phyloP scores from a whole-genome alignment of 2,329 filamentous ascomycete species.

The Trichoderma harzianum region DNA sequence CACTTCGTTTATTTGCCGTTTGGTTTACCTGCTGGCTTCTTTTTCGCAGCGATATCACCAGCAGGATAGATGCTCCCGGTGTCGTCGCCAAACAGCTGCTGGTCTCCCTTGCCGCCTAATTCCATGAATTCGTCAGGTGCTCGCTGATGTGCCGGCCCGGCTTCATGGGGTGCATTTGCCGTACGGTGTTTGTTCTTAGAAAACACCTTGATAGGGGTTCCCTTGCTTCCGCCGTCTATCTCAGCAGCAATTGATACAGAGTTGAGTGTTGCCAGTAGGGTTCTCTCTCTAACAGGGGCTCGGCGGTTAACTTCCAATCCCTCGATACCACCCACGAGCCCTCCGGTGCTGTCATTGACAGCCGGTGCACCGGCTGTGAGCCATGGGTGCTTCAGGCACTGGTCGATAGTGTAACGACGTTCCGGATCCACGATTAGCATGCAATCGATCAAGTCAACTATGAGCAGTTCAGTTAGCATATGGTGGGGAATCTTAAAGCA shows the following conservation, averaged over 20 bases:
- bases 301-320: constrained; percentile 80
- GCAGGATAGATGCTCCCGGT: constrained; percentile 47
- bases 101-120: constrained; percentile 83
- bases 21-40: constrained; percentile 30
- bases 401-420: constrained; percentile 80
- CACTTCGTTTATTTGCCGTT: constrained; percentile 21
- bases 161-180: constrained; percentile 51
- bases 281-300: constrained; percentile 77
- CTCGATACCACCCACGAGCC: constrained; percentile 81
- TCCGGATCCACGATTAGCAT: constrained; percentile 91
- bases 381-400: constrained; percentile 92
- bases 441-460: constrained; percentile 81
- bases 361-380: constrained; percentile 60
- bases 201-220: constrained; percentile 67
- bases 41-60: constrained; percentile 29
- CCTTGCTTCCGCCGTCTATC: constrained; percentile 54
- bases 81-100: constrained; percentile 69
- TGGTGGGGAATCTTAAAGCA: not conserved
- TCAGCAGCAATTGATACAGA: constrained; percentile 56
- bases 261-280: constrained; percentile 78
- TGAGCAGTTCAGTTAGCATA: not conserved
- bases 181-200: constrained; percentile 59
- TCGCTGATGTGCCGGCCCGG: constrained; percentile 63
- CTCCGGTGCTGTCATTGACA: constrained; percentile 83
- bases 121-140: constrained; percentile 74